Percentiles rank a stretch among this genome's conserved stretches.
Evolutionary conservation across 169 alveolate species (phyloP).

Genomic region (Plasmodium cynomolgi): DNA sequence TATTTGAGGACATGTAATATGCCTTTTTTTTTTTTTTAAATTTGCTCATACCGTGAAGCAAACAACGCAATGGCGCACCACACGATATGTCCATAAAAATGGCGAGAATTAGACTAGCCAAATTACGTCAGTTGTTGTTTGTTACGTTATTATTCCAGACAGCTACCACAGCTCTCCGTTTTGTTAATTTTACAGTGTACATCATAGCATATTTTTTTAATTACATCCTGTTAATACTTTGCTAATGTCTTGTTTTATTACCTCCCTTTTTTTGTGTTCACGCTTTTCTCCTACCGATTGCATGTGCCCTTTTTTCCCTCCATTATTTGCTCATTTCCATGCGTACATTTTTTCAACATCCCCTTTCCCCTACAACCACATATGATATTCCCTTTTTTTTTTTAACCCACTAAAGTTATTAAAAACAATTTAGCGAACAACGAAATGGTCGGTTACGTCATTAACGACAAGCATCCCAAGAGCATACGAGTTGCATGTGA

Average conservation of each 20-base stretch:
- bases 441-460: slow-evolving; percentile 91
- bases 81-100: neutral
- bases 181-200: neutral
- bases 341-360: neutral
- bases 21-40: neutral
- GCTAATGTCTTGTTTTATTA: neutral
- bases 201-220: neutral
- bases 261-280: neutral
- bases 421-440: slow-evolving; percentile 89
- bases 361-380: neutral
- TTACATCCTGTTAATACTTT: neutral
- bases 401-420: slow-evolving; percentile 77
- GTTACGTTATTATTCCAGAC: neutral
- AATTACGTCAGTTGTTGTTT: neutral
- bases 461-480: slow-evolving; percentile 93
- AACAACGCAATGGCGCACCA: neutral
- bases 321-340: neutral
- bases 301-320: neutral
- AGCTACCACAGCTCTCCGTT: neutral
- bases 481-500: slow-evolving; percentile 92
- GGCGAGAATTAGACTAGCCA: neutral
- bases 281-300: neutral
- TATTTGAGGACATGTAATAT: slow-evolving; percentile 88
- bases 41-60: neutral
- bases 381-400: neutral